Conservation (phyloP, 2,329 filamentous ascomycete genomes). For the Cladophialophora chaetospira region DNA sequence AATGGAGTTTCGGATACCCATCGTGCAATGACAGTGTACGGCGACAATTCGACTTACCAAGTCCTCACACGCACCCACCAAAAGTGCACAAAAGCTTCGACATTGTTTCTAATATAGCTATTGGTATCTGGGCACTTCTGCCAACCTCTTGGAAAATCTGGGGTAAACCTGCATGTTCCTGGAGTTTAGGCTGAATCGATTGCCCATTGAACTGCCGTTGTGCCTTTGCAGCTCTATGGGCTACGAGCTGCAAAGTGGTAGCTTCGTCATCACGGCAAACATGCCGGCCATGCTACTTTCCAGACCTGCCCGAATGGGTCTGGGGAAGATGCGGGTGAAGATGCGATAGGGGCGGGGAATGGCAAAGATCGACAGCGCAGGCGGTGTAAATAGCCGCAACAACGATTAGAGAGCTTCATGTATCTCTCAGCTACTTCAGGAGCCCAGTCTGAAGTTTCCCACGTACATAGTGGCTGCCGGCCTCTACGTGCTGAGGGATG, state of each 20-base stretch:
- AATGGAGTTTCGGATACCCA: background rate
- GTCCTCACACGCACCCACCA: background rate
- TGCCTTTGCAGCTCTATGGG: background rate
- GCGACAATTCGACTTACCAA: background rate
- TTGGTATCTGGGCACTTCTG: background rate
- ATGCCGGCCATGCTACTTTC: background rate
- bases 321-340: background rate
- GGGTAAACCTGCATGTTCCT: background rate
- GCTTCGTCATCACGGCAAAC: background rate
- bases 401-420: background rate
- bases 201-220: background rate
- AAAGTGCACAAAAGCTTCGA: slow-evolving; percentile 3
- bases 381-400: slow-evolving; percentile 7
- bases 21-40: background rate
- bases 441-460: too few species aligned
- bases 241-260: background rate
- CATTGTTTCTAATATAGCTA: slow-evolving; percentile 4
- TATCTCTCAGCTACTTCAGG: too few species aligned
- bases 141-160: background rate
- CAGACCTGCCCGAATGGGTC: slow-evolving; percentile 1
- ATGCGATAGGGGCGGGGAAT: background rate
- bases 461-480: too few species aligned
- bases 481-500: background rate
- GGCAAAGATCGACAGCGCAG: slow-evolving; percentile 7
- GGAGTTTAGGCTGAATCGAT: slow-evolving; percentile 11